These are phyloP conservation scores for Chlorella variabilis DNA, from an alignment of 163 green algal species.

Conservation along the genomic window DNA sequence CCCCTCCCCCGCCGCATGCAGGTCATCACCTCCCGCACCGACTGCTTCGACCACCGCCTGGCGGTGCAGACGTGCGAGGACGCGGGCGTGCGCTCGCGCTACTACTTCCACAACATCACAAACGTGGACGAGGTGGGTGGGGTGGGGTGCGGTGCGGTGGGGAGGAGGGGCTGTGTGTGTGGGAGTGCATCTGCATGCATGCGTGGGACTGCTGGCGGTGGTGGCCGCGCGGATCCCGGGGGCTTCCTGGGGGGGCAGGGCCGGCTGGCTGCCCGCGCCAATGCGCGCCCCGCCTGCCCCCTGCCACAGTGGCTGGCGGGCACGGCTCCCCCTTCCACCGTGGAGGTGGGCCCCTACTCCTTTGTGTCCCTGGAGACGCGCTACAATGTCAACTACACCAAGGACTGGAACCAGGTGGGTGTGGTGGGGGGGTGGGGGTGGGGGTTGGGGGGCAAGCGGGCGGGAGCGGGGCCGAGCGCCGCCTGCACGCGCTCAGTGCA, in stretches of 20 bases:
- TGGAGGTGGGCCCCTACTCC: constrained; percentile 53
- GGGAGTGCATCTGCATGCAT: too few species aligned
- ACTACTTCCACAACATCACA: constrained; percentile 24
- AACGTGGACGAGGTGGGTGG: neutral
- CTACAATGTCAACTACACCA: constrained; percentile 44
- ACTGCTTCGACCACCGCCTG: constrained; percentile 45
- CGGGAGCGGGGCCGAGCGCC: too few species aligned
- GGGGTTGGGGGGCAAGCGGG: neutral
- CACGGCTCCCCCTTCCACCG: constrained; percentile 37
- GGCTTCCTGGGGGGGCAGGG: too few species aligned
- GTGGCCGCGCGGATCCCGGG: too few species aligned
- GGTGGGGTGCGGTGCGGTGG: neutral
- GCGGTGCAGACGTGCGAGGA: constrained; percentile 18
- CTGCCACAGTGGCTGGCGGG: constrained; percentile 44
- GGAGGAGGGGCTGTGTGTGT: too few species aligned
- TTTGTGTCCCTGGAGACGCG: constrained; percentile 44
- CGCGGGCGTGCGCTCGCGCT: constrained; percentile 1
- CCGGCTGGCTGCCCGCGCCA: too few species aligned
- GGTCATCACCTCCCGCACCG: constrained; percentile 42
- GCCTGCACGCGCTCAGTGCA: too few species aligned
- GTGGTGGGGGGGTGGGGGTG: too few species aligned
- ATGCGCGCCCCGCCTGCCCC: too few species aligned
- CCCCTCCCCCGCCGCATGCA: neutral
- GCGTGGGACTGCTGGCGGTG: too few species aligned
- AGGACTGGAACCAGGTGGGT: constrained; percentile 41